phyloP scores from a whole-genome alignment of 345 rosid genomes.

The Salix caprea region DNA sequence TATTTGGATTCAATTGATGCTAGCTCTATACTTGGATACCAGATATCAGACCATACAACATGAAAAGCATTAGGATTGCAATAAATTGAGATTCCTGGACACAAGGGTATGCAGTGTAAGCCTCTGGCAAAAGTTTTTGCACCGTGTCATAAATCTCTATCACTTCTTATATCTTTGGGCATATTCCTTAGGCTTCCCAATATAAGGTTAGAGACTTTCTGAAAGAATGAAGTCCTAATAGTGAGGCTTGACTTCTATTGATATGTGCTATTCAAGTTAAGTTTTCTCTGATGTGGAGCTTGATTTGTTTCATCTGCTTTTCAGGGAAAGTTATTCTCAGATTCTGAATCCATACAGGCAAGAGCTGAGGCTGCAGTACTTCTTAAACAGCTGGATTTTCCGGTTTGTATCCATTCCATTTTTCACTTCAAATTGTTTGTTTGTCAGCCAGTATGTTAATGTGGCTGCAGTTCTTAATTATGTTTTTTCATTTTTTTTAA shows the following conservation, averaged over 20 bases:
- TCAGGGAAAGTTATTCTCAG: constrained; percentile 85
- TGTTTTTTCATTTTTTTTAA: background rate
- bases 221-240: background rate
- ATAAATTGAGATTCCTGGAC: background rate
- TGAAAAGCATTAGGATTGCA: background rate
- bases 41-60: background rate
- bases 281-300: background rate
- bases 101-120: background rate
- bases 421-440: constrained; percentile 12
- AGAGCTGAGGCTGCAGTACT: constrained; percentile 98
- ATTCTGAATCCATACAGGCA: constrained; percentile 86
- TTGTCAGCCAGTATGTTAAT: background rate
- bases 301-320: constrained; percentile 5
- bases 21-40: background rate
- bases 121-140: background rate
- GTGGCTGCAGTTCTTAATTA: background rate
- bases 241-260: background rate
- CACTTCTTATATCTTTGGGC: background rate
- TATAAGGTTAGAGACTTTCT: background rate
- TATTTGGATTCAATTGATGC: background rate
- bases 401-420: constrained; percentile 51
- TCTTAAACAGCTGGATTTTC: constrained; percentile 88
- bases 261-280: background rate
- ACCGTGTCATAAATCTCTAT: background rate
- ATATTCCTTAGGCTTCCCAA: background rate